Evolutionary conservation across 2,329 filamentous ascomycete genomes (phyloP).

Genomic region (Colletotrichum lupini): DNA sequence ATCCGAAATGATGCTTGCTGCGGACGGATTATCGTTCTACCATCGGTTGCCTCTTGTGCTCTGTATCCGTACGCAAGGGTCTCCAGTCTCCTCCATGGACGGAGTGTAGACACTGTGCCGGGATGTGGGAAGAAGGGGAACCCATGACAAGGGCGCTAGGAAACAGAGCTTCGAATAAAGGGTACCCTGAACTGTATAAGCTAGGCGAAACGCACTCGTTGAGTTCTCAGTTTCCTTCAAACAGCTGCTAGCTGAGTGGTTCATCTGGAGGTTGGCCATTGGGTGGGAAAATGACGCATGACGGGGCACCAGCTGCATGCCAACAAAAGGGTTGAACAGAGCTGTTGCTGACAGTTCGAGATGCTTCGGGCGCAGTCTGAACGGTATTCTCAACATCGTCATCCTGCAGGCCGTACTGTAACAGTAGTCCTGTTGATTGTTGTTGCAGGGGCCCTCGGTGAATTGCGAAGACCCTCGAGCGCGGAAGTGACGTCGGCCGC

Average conservation of each 20-base stretch:
- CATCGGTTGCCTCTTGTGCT: not conserved
- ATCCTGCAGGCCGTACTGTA: not conserved
- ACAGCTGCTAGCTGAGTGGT: not conserved
- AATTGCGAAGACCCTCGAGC: slow-evolving; percentile 13
- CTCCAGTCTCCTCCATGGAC: not conserved
- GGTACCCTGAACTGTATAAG: not conserved
- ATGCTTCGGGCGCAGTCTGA: not conserved
- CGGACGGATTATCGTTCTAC: not conserved
- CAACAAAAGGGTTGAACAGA: not conserved
- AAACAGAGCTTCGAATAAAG: not conserved
- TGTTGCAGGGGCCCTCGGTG: not conserved
- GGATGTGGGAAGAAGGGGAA: slow-evolving; percentile 20
- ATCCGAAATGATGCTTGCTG: not conserved
- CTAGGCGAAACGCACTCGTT: not conserved
- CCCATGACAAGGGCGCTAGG: not conserved
- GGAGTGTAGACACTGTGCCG: not conserved
- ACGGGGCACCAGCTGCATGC: not conserved
- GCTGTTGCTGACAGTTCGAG: not conserved
- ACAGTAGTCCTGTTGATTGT: not conserved
- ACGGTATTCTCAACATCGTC: slow-evolving; percentile 10
- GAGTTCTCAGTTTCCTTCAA: not conserved
- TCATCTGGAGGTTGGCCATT: slow-evolving; percentile 22
- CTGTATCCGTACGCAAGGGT: not conserved
- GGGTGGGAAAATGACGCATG: slow-evolving; percentile 1
- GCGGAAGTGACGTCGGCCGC: slow-evolving; percentile 27